Evolutionary conservation across 495 filamentous ascomycete genomes (phyloP).

Genomic region (Hyaloscypha variabilis): DNA sequence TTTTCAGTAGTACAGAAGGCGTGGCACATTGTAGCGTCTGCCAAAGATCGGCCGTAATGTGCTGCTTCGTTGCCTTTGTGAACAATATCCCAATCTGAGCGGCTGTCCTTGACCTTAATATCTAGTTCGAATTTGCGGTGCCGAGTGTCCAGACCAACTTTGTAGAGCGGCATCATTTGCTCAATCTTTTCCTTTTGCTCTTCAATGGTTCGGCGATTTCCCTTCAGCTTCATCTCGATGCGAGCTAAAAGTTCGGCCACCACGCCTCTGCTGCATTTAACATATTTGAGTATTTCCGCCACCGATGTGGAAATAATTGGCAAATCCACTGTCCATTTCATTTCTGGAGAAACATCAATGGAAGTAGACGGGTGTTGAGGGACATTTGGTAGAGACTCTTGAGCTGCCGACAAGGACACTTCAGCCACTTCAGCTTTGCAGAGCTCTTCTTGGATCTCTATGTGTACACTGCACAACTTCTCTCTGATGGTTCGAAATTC

Average conservation of each 20-base stretch:
- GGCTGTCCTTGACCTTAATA: background rate
- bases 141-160: background rate
- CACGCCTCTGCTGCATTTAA: background rate
- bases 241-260: background rate
- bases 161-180: background rate
- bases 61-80: background rate
- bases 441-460: no score
- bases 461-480: no score
- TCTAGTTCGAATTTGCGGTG: background rate
- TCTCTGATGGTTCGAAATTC: no score
- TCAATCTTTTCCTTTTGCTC: background rate
- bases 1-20: background rate
- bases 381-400: no score
- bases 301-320: no score
- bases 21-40: constrained; percentile 2
- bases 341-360: no score
- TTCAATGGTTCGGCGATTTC: background rate
- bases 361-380: no score
- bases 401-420: no score
- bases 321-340: no score
- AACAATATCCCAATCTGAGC: background rate
- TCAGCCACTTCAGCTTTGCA: no score
- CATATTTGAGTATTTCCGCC: no score
- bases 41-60: background rate
- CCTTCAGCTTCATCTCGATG: background rate